Evolutionary conservation across 1,284 basidiomycete species (phyloP).

Genomic region (Trichosporon faecale): DNA sequence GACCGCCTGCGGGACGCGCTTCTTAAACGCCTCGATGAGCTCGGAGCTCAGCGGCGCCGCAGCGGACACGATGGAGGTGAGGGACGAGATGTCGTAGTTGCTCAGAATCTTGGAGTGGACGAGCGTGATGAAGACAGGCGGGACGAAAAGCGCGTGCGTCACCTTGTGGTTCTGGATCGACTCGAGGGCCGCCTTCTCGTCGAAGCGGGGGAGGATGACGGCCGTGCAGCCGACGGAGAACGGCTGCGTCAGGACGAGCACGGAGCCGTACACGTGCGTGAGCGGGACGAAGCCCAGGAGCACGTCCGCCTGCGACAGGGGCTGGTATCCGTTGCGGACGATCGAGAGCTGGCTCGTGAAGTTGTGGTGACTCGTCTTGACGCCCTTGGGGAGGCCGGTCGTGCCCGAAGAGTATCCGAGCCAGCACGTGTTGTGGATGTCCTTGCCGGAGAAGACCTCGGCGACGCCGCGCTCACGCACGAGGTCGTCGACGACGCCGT

Average conservation of each 20-base stretch:
- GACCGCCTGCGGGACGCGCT: constrained; percentile 25
- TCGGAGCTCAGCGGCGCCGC: constrained; percentile 72
- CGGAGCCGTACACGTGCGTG: constrained; percentile 23
- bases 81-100: constrained; percentile 65
- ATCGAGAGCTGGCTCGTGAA: constrained; percentile 51
- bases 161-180: constrained; percentile 68
- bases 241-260: constrained; percentile 60
- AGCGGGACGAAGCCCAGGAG: constrained; percentile 24
- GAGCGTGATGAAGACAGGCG: constrained; percentile 69
- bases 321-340: constrained; percentile 16
- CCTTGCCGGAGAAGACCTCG: constrained; percentile 17
- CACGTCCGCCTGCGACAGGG: constrained; percentile 17
- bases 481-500: constrained; percentile 19
- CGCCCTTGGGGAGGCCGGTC: constrained; percentile 52
- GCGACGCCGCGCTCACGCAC: constrained; percentile 15
- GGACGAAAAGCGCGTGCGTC: constrained; percentile 68
- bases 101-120: constrained; percentile 58
- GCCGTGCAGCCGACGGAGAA: constrained; percentile 61
- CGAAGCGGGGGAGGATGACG: constrained; percentile 67
- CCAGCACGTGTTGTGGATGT: constrained; percentile 24
- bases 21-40: constrained; percentile 37
- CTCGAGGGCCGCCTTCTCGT: constrained; percentile 58
- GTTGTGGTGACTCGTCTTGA: constrained; percentile 64
- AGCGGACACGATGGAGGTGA: constrained; percentile 67
- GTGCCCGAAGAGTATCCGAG: constrained; percentile 69